These are phyloP conservation scores for Pleurotus cornucopiae DNA, from an alignment of 768 basidiomycete genomes.

Conservation along the genomic window DNA sequence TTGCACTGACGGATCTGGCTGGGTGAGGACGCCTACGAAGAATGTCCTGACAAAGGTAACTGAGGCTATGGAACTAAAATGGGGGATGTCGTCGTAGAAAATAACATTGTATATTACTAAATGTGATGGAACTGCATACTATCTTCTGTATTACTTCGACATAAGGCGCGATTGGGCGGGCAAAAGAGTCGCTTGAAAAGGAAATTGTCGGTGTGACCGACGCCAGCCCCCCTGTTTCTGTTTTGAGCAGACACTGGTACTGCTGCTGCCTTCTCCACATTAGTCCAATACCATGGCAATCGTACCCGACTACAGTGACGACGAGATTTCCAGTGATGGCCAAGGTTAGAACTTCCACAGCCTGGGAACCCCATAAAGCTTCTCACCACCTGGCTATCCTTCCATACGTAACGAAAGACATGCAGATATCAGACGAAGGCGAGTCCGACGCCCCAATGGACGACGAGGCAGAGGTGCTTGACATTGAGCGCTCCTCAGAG, in stretches of 20 bases:
- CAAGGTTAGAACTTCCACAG: not conserved
- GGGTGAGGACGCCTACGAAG: constrained; percentile 22
- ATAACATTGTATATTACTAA: not conserved
- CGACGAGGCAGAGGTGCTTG: constrained; percentile 18
- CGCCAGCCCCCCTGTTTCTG: too few relatives aligned
- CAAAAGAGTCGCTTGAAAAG: too few relatives aligned
- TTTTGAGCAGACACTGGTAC: too few relatives aligned
- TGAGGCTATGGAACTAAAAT: constrained; percentile 5
- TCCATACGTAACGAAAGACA: constrained; percentile 16
- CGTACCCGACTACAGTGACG: not conserved
- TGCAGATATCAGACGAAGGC: constrained; percentile 20
- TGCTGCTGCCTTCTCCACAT: too few relatives aligned
- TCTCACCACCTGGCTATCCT: not conserved
- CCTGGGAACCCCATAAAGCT: not conserved
- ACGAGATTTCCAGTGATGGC: not conserved
- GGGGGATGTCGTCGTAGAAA: constrained; percentile 5
- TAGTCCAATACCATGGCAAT: too few relatives aligned
- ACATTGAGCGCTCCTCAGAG: constrained; percentile 33
- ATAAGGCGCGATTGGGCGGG: too few relatives aligned
- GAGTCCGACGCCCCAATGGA: constrained; percentile 26
- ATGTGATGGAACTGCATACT: too few relatives aligned
- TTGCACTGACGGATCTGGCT: constrained; percentile 27
- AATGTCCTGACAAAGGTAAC: not conserved
- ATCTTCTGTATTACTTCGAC: too few relatives aligned
- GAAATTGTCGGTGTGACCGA: too few relatives aligned